A percentile compares a stretch with the other conserved stretches of the same genome.
Evolutionary conservation across 2,329 filamentous ascomycete species (phyloP).

Genomic region (Arthrobotrys conoides): DNA sequence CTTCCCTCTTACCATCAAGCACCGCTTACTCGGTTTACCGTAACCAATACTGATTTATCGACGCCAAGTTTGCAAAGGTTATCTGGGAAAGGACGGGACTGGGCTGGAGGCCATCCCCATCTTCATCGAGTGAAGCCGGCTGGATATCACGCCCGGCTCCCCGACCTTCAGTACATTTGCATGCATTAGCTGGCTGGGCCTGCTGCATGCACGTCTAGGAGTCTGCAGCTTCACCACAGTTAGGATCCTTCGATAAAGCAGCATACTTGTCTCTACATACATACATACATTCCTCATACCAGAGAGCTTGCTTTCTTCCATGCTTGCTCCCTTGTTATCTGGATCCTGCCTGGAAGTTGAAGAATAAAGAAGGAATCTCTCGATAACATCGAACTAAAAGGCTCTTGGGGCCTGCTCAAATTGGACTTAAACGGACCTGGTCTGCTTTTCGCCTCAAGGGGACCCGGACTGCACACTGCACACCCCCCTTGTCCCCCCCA

Average conservation of each 20-base stretch:
- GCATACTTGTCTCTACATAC: conserved; percentile 10
- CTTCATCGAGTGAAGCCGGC: conserved; percentile 51
- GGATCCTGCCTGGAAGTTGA: conserved; percentile 11
- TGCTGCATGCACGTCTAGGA: conserved; percentile 58
- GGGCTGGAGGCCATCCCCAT: conserved; percentile 39
- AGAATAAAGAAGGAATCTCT: background rate
- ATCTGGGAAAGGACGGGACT: conserved; percentile 9
- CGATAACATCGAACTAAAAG: conserved; percentile 18
- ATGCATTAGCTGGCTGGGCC: conserved; percentile 58
- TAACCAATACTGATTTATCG: conserved; percentile 14
- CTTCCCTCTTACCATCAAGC: conserved; percentile 13
- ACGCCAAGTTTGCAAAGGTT: conserved; percentile 37
- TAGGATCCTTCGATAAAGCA: conserved; percentile 14
- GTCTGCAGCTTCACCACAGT: conserved; percentile 42
- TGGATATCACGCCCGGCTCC: conserved; percentile 40
- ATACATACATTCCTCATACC: conserved; percentile 5
- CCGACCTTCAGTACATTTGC: conserved; percentile 42
- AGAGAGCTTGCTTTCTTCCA: conserved; percentile 13
- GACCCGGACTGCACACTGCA: conserved; percentile 34
- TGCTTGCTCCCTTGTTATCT: conserved; percentile 2
- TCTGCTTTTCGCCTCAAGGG: conserved; percentile 51
- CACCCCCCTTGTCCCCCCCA: conserved; percentile 59
- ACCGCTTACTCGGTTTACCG: conserved; percentile 2
- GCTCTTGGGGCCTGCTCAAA: conserved; percentile 29
- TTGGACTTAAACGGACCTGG: conserved; percentile 44